Percentiles rank a stretch among this genome's conserved stretches.
These are phyloP conservation scores for Rhynchosporium secalis DNA, from an alignment of 2,329 filamentous ascomycete genomes.

Conservation along the genomic window DNA sequence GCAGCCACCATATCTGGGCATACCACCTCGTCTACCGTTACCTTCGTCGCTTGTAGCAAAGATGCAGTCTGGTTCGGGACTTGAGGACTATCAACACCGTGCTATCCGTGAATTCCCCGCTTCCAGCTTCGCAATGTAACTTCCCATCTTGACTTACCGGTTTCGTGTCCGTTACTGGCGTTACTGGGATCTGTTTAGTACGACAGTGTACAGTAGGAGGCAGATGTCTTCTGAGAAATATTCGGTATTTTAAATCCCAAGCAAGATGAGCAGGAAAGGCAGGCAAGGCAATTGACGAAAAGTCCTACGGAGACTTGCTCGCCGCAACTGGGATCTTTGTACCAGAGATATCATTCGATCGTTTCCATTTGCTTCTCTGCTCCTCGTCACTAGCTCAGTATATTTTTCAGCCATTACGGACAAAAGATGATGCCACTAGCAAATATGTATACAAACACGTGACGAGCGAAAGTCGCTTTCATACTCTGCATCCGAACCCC, in stretches of 20 bases:
- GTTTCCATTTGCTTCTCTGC: neutral
- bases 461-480: neutral
- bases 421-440: neutral
- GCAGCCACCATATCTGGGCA: neutral
- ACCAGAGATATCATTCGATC: neutral
- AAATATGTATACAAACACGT: neutral
- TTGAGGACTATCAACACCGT: neutral
- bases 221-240: too few species aligned
- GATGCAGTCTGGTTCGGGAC: neutral
- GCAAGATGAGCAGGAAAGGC: neutral
- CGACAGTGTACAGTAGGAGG: too few species aligned
- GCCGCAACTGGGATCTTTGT: neutral
- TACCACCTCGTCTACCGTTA: constrained; percentile 5
- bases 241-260: too few species aligned
- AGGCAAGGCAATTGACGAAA: constrained; percentile 2
- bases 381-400: neutral
- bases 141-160: neutral
- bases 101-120: neutral
- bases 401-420: neutral
- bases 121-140: neutral
- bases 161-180: neutral
- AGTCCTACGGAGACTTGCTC: constrained; percentile 7
- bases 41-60: constrained; percentile 4
- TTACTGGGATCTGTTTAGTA: too few species aligned
- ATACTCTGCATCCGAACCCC: constrained; percentile 1